Percentiles rank a stretch among this genome's conserved stretches.
phyloP scores from a whole-genome alignment of 2,329 filamentous ascomycete species.

The Grosmannia serpens region DNA sequence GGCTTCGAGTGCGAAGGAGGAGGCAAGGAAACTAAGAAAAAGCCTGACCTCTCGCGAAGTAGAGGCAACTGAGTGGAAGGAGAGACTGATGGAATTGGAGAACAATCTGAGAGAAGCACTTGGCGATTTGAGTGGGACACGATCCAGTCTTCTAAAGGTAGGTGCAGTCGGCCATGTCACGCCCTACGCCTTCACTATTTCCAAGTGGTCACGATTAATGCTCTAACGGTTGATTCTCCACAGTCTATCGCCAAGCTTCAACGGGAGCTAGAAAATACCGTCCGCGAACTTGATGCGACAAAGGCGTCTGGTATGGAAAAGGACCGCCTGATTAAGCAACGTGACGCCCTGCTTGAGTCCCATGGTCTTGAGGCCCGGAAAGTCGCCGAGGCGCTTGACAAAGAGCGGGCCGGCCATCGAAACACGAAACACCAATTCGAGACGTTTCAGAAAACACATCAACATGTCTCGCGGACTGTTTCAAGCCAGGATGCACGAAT shows the following conservation, averaged over 20 bases:
- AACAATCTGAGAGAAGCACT: conserved; percentile 77
- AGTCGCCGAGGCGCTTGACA: conserved; percentile 78
- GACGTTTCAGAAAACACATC: conserved; percentile 74
- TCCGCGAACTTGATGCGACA: conserved; percentile 69
- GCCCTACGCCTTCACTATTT: neutral
- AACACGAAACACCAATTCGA: conserved; percentile 84
- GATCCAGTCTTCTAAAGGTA: conserved; percentile 74
- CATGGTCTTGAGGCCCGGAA: conserved; percentile 79
- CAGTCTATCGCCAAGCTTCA: conserved; percentile 79
- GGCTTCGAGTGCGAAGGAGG: conserved; percentile 70
- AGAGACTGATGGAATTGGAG: conserved; percentile 80
- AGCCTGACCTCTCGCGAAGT: conserved; percentile 72
- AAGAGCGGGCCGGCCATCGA: conserved; percentile 74
- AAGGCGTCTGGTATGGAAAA: conserved; percentile 77
- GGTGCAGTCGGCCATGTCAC: conserved; percentile 11
- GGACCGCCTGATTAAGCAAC: conserved; percentile 78
- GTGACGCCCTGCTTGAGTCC: conserved; percentile 77
- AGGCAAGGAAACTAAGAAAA: conserved; percentile 71
- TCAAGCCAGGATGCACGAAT: conserved; percentile 77
- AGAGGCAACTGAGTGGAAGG: conserved; percentile 84
- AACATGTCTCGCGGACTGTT: conserved; percentile 76
- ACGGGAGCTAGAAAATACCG: conserved; percentile 72
- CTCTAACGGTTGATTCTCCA: neutral
- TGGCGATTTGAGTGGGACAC: conserved; percentile 76
- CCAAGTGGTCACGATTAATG: neutral